phyloP scores from a whole-genome alignment of 352 stramenopile genomes.

The Phytophthora syringae region DNA sequence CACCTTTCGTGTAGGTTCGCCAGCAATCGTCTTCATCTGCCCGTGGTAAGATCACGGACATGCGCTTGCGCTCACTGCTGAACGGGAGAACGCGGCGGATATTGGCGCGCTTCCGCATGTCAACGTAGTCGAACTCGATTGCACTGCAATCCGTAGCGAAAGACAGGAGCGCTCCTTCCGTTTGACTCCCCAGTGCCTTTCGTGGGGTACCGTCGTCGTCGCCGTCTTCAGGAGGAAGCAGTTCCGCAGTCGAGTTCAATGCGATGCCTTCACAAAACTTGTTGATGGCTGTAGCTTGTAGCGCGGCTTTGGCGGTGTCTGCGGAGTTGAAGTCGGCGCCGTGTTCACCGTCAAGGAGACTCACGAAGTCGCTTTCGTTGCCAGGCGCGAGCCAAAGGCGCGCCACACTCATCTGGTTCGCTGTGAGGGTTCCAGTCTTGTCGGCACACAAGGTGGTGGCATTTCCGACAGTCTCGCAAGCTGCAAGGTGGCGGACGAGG shows the following conservation, averaged over 20 bases:
- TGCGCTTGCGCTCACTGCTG: constrained; percentile 93
- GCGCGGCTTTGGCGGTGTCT: neutral
- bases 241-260: constrained; percentile 86
- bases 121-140: constrained; percentile 37
- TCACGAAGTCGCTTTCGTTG: constrained; percentile 16
- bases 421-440: constrained; percentile 96
- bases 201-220: constrained; percentile 14
- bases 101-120: constrained; percentile 21
- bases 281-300: constrained; percentile 20
- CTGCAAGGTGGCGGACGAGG: constrained; percentile 95
- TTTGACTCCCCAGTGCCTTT: constrained; percentile 51
- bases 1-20: constrained; percentile 56
- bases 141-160: constrained; percentile 32
- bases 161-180: constrained; percentile 54
- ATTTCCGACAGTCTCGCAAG: constrained; percentile 97
- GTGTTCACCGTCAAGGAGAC: neutral
- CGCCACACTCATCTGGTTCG: constrained; percentile 95
- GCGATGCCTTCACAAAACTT: constrained; percentile 78
- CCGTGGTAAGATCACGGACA: constrained; percentile 88
- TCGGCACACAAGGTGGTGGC: constrained; percentile 97
- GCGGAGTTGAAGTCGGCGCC: constrained; percentile 19
- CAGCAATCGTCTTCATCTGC: constrained; percentile 19
- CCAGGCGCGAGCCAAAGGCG: constrained; percentile 59
- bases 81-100: constrained; percentile 79
- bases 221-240: constrained; percentile 44